phyloP scores from a whole-genome alignment of 2,329 filamentous ascomycete species.

The Exserohilum turcica region DNA sequence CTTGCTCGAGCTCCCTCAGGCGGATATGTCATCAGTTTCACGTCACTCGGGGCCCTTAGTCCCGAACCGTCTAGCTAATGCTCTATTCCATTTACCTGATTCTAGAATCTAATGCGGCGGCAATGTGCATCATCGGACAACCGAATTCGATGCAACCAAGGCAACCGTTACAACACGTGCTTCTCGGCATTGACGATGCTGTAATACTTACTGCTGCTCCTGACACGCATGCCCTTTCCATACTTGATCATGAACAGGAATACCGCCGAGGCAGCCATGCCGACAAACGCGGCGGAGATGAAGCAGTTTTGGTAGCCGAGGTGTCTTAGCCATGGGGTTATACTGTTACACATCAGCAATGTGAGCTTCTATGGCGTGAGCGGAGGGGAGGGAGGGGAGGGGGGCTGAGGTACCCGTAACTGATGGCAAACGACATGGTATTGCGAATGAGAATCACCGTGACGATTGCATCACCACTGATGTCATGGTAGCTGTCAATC shows the following conservation, averaged over 20 bases:
- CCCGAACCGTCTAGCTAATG: too few species aligned
- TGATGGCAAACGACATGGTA: conserved; percentile 57
- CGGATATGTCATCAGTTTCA: too few species aligned
- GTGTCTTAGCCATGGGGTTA: conserved; percentile 53
- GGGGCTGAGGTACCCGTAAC: conserved; percentile 58
- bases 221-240: conserved; percentile 50
- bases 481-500: conserved; percentile 56
- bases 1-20: too few species aligned
- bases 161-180: not conserved
- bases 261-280: conserved; percentile 48
- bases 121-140: too few species aligned
- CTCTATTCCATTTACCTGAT: too few species aligned
- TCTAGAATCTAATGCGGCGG: too few species aligned
- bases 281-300: conserved; percentile 51
- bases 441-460: conserved; percentile 58
- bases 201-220: conserved; percentile 38
- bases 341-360: conserved; percentile 18
- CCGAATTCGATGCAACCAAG: too few species aligned
- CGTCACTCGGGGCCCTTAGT: too few species aligned
- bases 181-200: conserved; percentile 35
- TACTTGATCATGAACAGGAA: conserved; percentile 56
- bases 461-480: conserved; percentile 57
- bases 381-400: too few species aligned
- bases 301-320: conserved; percentile 53
- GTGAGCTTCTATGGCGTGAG: too few species aligned